Base-by-base conservation (phyloP, 306 rosid species). In the Sechiopsis laciniata region DNA sequence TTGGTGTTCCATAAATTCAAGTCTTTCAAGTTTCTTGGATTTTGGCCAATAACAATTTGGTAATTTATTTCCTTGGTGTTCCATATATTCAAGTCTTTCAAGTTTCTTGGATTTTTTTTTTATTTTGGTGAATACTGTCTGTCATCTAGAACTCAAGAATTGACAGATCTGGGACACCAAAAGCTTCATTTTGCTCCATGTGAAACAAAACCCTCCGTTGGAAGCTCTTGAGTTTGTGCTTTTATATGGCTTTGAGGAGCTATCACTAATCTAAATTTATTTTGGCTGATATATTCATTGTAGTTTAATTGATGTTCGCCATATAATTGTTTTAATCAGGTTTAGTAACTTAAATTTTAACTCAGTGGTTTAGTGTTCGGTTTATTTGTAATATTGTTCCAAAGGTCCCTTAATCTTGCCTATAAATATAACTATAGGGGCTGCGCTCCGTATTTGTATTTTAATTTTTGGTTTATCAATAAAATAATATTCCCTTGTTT, bases 161-260 rank as follows among this genome's bases (percentile, higher is more conserved):
- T 58, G 64, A 22, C 64, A 22, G 64, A 55, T 13, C 64, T 11
- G 64, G 61, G 16, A 22, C 22, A 20, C 62, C 62, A 21, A 57
- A 22, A 22, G 35, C n/a, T 58, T 58, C 29, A 26, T 58, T 55
- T 58, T 22, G n/a, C 64, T 22, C 64, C 37, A 20, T 58, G 64
- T 58, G 64, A 58, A 58, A 58, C 35, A 11, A 58, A 58, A 58
- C 64, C 40, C 40, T 58, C 64, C 64, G 16, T 20, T 21, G 37
- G 29, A 3, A 56, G 29, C 29, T 56, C 21, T 56, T 9, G 20
- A 26, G 29, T 14, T 14, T 56, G 29, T 20, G 15, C 3, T 56
- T 32, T 32, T 32, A 14, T 9, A 20, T 56, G 61, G 29, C 61
- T 20, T 20, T 56, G 5, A 55, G 60, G 29, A 56, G 61, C 29